Percentiles rank a stretch among this genome's conserved stretches.
Evolutionary conservation across 1,139 yeast species (phyloP).

Genomic region (Pneumocystis murina): DNA sequence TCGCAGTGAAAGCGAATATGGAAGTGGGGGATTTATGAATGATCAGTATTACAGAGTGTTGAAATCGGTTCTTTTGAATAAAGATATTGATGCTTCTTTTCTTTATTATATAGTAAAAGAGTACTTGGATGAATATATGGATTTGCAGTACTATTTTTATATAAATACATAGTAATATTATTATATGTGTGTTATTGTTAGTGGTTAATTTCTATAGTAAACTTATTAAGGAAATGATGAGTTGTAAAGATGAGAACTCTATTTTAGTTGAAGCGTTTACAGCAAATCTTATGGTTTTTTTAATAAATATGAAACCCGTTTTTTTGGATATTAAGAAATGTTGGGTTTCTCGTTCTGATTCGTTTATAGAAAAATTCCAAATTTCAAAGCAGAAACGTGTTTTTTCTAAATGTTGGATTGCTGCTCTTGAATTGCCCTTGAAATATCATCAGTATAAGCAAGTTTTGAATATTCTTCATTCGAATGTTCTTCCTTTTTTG

Average conservation of each 20-base stretch:
- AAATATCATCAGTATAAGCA: slow-evolving; percentile 48
- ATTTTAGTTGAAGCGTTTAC: slow-evolving; percentile 7
- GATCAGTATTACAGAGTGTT: slow-evolving; percentile 39
- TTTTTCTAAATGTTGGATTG: slow-evolving; percentile 56
- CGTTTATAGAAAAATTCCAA: slow-evolving; percentile 23
- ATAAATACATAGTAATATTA: slow-evolving; percentile 6
- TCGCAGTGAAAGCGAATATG: slow-evolving; percentile 50
- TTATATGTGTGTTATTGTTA: not conserved
- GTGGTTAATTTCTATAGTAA: slow-evolving; percentile 1
- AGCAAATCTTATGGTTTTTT: slow-evolving; percentile 9
- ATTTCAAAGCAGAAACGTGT: slow-evolving; percentile 43
- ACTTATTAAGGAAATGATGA: slow-evolving; percentile 3
- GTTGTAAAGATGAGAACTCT: not conserved
- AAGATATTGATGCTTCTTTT: slow-evolving; percentile 29
- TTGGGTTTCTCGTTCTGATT: slow-evolving; percentile 13
- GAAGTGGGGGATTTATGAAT: slow-evolving; percentile 51
- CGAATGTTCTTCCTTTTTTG: slow-evolving; percentile 68
- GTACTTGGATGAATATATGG: slow-evolving; percentile 34
- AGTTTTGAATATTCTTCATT: slow-evolving; percentile 57
- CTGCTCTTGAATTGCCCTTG: slow-evolving; percentile 37
- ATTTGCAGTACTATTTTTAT: slow-evolving; percentile 21
- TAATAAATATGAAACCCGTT: slow-evolving; percentile 6
- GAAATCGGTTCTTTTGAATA: slow-evolving; percentile 27
- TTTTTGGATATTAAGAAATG: slow-evolving; percentile 9
- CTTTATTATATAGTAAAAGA: slow-evolving; percentile 45